Evolutionary conservation across 495 filamentous ascomycete species (phyloP).

Genomic region (Aspergillus panamensis): DNA sequence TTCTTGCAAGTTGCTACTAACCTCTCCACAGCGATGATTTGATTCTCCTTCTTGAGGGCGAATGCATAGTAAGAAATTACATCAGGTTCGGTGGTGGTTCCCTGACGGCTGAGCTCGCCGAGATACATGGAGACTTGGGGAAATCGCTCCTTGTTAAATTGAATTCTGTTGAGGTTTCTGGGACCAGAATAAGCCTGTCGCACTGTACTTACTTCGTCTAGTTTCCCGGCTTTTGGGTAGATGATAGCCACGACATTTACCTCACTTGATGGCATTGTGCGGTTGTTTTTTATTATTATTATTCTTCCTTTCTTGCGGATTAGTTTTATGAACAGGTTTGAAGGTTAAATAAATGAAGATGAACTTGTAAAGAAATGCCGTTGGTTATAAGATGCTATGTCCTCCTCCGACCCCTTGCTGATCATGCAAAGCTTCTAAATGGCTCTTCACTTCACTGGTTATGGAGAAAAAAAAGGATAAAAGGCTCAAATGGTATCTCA

Average conservation of each 20-base stretch:
- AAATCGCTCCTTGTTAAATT: background rate
- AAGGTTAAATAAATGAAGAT: too few relatives aligned
- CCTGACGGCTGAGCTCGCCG: background rate
- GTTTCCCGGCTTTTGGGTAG: constrained; percentile 32
- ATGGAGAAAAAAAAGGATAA: background rate
- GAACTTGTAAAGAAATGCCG: too few relatives aligned
- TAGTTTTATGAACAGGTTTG: too few relatives aligned
- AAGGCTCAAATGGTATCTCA: constrained; percentile 13
- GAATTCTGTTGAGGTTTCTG: too few relatives aligned
- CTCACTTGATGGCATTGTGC: constrained; percentile 14
- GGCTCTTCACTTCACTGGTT: background rate
- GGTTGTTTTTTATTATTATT: too few relatives aligned
- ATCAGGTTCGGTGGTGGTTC: background rate
- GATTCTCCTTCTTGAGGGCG: background rate
- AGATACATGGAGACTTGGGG: background rate
- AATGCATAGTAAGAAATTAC: background rate
- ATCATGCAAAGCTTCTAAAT: too few relatives aligned
- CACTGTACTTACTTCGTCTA: constrained; percentile 30
- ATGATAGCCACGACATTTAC: constrained; percentile 32
- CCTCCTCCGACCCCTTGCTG: too few relatives aligned
- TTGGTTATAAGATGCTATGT: too few relatives aligned
- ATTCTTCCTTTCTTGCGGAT: too few relatives aligned
- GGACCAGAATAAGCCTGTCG: too few relatives aligned
- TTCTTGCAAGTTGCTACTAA: background rate
- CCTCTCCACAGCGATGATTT: background rate